Evolutionary conservation across 2,329 filamentous ascomycete genomes (phyloP).

Genomic region (Lachnellula hyalina): DNA sequence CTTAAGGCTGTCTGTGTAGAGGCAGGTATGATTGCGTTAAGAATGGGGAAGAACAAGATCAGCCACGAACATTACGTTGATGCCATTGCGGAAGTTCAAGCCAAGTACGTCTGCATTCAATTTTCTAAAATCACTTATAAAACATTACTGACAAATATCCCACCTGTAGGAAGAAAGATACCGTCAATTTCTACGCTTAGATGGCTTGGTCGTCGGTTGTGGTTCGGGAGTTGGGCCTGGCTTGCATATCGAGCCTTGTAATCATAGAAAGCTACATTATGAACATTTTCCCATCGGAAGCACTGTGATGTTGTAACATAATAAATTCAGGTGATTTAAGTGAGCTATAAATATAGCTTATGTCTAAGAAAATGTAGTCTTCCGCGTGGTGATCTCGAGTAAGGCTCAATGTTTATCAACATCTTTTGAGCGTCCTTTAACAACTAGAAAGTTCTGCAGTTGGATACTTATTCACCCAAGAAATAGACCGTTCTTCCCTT

Average conservation of each 20-base stretch:
- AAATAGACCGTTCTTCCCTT: no score
- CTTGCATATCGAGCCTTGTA: constrained; percentile 26
- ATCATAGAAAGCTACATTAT: constrained; percentile 27
- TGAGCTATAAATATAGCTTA: no score
- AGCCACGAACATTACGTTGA: constrained; percentile 98
- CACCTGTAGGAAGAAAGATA: constrained; percentile 72
- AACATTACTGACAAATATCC: constrained; percentile 26
- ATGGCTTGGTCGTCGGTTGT: constrained; percentile 9
- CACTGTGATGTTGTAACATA: neutral
- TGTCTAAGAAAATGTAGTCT: no score
- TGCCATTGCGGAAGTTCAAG: constrained; percentile 92
- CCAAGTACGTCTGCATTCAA: constrained; percentile 28
- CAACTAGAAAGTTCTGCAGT: no score
- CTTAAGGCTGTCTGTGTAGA: constrained; percentile 98
- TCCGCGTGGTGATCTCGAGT: no score
- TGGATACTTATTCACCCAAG: no score
- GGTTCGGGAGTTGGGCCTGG: constrained; percentile 23
- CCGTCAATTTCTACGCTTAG: constrained; percentile 29
- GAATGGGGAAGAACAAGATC: constrained; percentile 93
- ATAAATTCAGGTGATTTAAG: neutral
- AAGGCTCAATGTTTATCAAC: no score
- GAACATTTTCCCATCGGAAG: constrained; percentile 1
- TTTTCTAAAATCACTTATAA: neutral
- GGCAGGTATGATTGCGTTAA: constrained; percentile 96
- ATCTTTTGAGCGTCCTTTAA: no score